Evolutionary conservation across 441 rosid species (phyloP).

Genomic region (Dalechampia spathulata): DNA sequence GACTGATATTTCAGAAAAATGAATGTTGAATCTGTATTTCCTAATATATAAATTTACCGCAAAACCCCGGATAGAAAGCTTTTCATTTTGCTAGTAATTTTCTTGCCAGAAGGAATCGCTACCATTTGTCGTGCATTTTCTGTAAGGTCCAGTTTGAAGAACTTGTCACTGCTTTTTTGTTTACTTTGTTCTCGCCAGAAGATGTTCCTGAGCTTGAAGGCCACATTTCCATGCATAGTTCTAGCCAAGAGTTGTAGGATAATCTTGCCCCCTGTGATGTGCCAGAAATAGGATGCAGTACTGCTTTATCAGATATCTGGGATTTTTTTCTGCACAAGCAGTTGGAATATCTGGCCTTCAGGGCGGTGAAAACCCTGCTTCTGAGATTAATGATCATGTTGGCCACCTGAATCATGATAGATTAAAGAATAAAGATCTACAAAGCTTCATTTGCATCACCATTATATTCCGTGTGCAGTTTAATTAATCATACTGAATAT

Average conservation of each 20-base stretch:
- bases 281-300: conserved; percentile 39
- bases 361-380: conserved; percentile 22
- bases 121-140: too few relatives aligned
- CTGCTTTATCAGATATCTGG: conserved; percentile 59
- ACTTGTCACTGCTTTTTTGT: too few relatives aligned
- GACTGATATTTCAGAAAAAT: too few relatives aligned
- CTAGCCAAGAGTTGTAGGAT: conserved; percentile 45
- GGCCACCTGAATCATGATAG: conserved; percentile 24
- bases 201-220: conserved; percentile 49
- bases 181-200: too few relatives aligned
- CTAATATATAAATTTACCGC: too few relatives aligned
- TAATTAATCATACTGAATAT: conserved; percentile 14
- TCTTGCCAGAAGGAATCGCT: too few relatives aligned
- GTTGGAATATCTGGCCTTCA: conserved; percentile 34
- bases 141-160: too few relatives aligned
- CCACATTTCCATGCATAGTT: conserved; percentile 34
- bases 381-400: conserved; percentile 22
- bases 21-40: too few relatives aligned
- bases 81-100: too few relatives aligned
- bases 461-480: too few relatives aligned
- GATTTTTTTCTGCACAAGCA: conserved; percentile 39
- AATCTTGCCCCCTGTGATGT: conserved; percentile 33
- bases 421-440: conserved; percentile 24
- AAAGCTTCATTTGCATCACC: conserved; percentile 19
- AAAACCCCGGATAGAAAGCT: too few relatives aligned